A percentile compares a stretch with the other conserved stretches of the same genome.
These are phyloP conservation scores for Ophiognomonia clavigignenti-juglandacearum DNA, from an alignment of 2,329 filamentous ascomycete species.

Conservation along the genomic window DNA sequence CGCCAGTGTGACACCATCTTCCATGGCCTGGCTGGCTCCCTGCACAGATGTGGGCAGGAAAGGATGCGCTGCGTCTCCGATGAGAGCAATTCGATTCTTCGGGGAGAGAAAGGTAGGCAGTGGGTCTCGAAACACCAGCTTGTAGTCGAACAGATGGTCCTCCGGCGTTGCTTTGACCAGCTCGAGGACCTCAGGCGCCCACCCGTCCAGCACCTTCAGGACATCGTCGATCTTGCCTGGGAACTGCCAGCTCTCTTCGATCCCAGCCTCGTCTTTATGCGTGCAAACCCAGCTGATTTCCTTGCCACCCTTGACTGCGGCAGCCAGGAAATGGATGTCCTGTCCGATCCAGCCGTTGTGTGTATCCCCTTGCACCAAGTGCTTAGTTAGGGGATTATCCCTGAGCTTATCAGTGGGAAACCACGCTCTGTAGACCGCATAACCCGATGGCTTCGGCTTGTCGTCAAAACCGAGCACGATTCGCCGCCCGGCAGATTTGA, in stretches of 20 bases:
- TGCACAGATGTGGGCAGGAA: constrained; percentile 44
- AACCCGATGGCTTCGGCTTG: constrained; percentile 31
- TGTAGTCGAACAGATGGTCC: constrained; percentile 32
- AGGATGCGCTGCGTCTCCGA: constrained; percentile 47
- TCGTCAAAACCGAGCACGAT: constrained; percentile 37
- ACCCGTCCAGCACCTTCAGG: constrained; percentile 36
- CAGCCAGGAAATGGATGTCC: constrained; percentile 48
- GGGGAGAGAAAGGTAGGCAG: constrained; percentile 37
- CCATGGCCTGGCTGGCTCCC: constrained; percentile 43
- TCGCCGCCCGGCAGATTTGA: constrained; percentile 37
- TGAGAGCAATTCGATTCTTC: constrained; percentile 34
- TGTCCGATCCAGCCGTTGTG: constrained; percentile 49
- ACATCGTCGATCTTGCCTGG: constrained; percentile 36
- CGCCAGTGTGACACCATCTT: constrained; percentile 43
- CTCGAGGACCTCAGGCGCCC: constrained; percentile 41
- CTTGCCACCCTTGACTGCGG: constrained; percentile 45
- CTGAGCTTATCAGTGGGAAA: constrained; percentile 36
- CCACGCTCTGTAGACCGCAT: constrained; percentile 37
- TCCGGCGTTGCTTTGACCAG: constrained; percentile 37
- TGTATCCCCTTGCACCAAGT: constrained; percentile 44
- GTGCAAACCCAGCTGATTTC: constrained; percentile 53
- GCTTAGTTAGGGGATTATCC: constrained; percentile 36
- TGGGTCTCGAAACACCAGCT: constrained; percentile 37
- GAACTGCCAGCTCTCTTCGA: constrained; percentile 41
- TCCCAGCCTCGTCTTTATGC: constrained; percentile 36